Evolutionary conservation across 306 rosid genomes (phyloP).

Genomic region (Quercus bicolor): DNA sequence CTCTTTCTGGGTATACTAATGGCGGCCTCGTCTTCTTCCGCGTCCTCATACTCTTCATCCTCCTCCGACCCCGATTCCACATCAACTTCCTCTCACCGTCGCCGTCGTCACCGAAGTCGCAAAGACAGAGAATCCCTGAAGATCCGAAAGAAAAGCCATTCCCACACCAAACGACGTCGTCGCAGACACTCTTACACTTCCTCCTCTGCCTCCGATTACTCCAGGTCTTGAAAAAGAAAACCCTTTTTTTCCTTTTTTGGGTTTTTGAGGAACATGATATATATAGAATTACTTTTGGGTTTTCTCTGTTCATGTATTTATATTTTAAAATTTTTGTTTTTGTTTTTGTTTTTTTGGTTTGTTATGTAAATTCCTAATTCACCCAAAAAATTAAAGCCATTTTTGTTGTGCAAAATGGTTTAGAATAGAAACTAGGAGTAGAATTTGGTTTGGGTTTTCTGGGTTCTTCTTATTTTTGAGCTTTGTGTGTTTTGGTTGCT

Average conservation of each 20-base stretch:
- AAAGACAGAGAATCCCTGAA: slow-evolving; percentile 60
- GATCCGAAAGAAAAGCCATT: slow-evolving; percentile 63
- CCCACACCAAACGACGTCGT: slow-evolving; percentile 75
- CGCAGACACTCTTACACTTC: slow-evolving; percentile 63
- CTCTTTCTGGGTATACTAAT: slow-evolving; percentile 14
- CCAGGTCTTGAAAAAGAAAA: slow-evolving; percentile 40
- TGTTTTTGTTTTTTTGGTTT: too few species aligned
- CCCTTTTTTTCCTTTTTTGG: too few species aligned
- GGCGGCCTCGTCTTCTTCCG: slow-evolving; percentile 72
- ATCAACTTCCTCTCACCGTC: slow-evolving; percentile 41
- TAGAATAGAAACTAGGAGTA: not conserved
- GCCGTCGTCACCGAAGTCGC: slow-evolving; percentile 45
- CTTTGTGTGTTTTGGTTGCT: not conserved
- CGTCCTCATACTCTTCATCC: slow-evolving; percentile 27
- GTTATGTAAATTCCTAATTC: too few species aligned
- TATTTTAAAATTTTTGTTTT: too few species aligned
- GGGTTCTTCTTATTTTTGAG: not conserved
- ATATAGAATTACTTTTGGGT: too few species aligned
- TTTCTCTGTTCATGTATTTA: too few species aligned
- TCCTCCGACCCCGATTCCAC: slow-evolving; percentile 28
- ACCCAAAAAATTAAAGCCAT: too few species aligned
- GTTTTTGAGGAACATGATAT: not conserved
- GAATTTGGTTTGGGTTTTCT: not conserved
- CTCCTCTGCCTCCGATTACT: slow-evolving; percentile 52
- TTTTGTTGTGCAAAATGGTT: too few species aligned